Percentiles rank a stretch among this genome's conserved stretches.
These are phyloP conservation scores for Yamadazyma blattariae DNA, from an alignment of 1,139 yeast genomes.

Conservation along the genomic window DNA sequence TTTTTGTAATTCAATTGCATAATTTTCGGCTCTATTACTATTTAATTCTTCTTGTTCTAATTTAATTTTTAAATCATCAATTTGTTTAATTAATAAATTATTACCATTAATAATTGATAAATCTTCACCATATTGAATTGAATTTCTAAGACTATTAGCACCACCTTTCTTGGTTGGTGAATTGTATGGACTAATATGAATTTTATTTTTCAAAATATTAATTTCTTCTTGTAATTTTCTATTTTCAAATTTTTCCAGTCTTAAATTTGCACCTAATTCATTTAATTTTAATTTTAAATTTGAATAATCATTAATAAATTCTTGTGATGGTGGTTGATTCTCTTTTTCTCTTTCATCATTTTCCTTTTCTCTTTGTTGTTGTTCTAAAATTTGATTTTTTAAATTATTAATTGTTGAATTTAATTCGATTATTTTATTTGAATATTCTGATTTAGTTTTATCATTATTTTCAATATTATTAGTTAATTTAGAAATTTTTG, in stretches of 20 bases:
- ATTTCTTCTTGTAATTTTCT: slow-evolving; percentile 56
- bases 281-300: slow-evolving; percentile 50
- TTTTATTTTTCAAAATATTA: slow-evolving; percentile 48
- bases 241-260: slow-evolving; percentile 55
- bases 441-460: slow-evolving; percentile 24
- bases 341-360: slow-evolving; percentile 25
- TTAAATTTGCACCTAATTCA: slow-evolving; percentile 49
- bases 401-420: slow-evolving; percentile 22
- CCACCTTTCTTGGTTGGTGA: slow-evolving; percentile 22
- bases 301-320: slow-evolving; percentile 42
- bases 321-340: slow-evolving; percentile 31
- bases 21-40: slow-evolving; percentile 43
- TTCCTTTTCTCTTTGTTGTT: slow-evolving; percentile 24
- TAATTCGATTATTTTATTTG: slow-evolving; percentile 24
- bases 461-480: slow-evolving; percentile 24
- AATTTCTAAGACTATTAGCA: slow-evolving; percentile 22
- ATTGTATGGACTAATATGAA: slow-evolving; percentile 23
- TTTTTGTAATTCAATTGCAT: slow-evolving; percentile 47
- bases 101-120: slow-evolving; percentile 17
- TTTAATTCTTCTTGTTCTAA: slow-evolving; percentile 43
- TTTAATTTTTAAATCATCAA: slow-evolving; percentile 32
- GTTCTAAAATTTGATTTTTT: slow-evolving; percentile 15
- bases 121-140: slow-evolving; percentile 37
- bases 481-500: slow-evolving; percentile 8
- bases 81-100: slow-evolving; percentile 28